A percentile compares a stretch with the other conserved stretches of the same genome.
These are phyloP conservation scores for Trametes coccinea DNA, from an alignment of 768 basidiomycete genomes.

Conservation along the genomic window DNA sequence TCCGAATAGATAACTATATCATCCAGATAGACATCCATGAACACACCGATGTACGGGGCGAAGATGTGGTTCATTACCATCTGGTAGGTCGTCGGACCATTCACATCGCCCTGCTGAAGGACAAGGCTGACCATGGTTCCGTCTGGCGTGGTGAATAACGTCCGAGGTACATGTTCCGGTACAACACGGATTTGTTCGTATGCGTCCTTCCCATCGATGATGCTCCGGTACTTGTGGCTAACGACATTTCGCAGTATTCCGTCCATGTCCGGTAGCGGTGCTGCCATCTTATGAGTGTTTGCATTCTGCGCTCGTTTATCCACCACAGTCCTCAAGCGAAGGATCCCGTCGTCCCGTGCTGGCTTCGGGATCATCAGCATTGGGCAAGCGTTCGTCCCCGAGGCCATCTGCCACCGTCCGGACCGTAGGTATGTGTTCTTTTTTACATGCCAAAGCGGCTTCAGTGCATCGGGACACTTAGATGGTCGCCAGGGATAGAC, in stretches of 20 bases:
- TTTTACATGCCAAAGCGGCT: constrained; percentile 23
- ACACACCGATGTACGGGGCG: constrained; percentile 29
- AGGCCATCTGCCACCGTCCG: constrained; percentile 24
- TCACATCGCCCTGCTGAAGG: constrained; percentile 34
- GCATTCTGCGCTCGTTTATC: constrained; percentile 20
- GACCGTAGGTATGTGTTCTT: constrained; percentile 22
- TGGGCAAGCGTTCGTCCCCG: constrained; percentile 23
- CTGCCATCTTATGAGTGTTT: constrained; percentile 26
- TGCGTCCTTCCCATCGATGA: constrained; percentile 31
- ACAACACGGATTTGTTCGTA: constrained; percentile 33
- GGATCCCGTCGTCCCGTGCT: not conserved
- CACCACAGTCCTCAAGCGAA: not conserved
- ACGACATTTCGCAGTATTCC: constrained; percentile 23
- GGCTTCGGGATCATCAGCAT: constrained; percentile 19
- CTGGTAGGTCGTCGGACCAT: constrained; percentile 42
- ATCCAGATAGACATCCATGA: constrained; percentile 39
- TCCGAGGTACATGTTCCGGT: constrained; percentile 24
- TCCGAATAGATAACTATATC: constrained; percentile 37
- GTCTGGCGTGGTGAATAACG: constrained; percentile 28
- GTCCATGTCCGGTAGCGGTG: constrained; percentile 26
- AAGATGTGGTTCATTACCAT: constrained; percentile 45
- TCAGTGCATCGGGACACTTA: constrained; percentile 26
- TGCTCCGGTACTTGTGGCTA: constrained; percentile 11
- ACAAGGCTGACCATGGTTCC: constrained; percentile 33
- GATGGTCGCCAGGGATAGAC: constrained; percentile 23